Base-by-base conservation (phyloP, 768 basidiomycete species). In the Mycena galericulata region DNA sequence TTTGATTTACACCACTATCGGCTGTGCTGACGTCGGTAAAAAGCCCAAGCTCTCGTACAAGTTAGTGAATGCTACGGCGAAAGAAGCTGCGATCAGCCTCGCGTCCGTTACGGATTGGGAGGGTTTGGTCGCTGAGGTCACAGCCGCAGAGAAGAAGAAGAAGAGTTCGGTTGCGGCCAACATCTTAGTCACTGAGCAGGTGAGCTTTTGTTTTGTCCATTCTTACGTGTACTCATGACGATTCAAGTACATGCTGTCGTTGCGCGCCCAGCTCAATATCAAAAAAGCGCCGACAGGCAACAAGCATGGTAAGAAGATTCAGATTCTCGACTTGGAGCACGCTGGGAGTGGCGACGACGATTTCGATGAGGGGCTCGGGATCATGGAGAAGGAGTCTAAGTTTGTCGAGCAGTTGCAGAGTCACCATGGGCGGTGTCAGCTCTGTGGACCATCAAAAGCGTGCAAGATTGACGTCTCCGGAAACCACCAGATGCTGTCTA, bases 251-350 rank as follows among this genome's bases (percentile, higher is more conserved):
- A 57, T 57, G 32, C 55, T 24, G 7, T 53, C 51, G 20, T 11
- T 53, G 30, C 9, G 9, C 10, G 51, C 51, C 11, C 32, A 53
- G 34, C 32, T 46, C 30, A 27, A n/a, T 18, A 36, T 47, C 14
- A 14, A 9, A 4, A 49, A 36, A 20, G 24, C 46, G n/a, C 14
- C 58, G 32, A 29, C 14, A 7, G 46, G 15, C 14, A 43, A 49
- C 18, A 24, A 9, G 14, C 17, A 34, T 3, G 10, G 36, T 32
- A 56, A 64, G 30, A 62, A 55, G 34, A 11, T 24, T 4, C 54
- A 10, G 10, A 49, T 68, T 12, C 18, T 62, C 3, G 62, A 68
- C 54, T 54, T 68, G 36, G 67, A 68, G 1, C 50, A 62, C 18
- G 67, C 60, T 17, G 41, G 22, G 5, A 14, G 17, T 12, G 66